These are phyloP conservation scores for Papiliotrema terrestris DNA, from an alignment of 1,284 basidiomycete species.

Conservation along the genomic window DNA sequence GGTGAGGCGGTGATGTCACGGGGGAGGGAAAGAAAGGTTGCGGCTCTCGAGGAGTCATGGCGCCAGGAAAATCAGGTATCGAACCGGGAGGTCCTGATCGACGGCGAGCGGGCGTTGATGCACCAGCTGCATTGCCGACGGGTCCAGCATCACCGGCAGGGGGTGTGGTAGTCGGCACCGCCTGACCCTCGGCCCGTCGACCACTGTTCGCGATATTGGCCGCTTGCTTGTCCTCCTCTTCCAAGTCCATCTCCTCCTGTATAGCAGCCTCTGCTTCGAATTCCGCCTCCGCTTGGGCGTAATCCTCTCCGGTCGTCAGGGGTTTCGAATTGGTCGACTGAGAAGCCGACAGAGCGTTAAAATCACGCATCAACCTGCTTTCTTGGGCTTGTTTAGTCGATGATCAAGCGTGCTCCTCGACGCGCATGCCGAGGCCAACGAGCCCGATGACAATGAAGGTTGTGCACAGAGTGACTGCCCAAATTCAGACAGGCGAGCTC, in stretches of 20 bases:
- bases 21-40: conserved; percentile 28
- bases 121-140: too few species aligned
- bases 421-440: too few species aligned
- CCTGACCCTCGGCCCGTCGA: too few species aligned
- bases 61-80: conserved; percentile 29
- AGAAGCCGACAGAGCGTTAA: background rate
- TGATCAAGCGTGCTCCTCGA: too few species aligned
- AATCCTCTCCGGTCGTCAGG: background rate
- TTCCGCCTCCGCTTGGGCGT: background rate
- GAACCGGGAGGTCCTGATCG: conserved; percentile 17
- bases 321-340: background rate
- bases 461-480: too few species aligned
- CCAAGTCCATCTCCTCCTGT: too few species aligned
- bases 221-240: too few species aligned
- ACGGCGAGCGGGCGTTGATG: conserved; percentile 2
- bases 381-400: background rate
- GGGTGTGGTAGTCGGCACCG: too few species aligned
- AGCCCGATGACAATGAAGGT: too few species aligned
- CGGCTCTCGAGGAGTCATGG: conserved; percentile 19
- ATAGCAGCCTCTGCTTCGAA: background rate
- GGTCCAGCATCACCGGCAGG: too few species aligned
- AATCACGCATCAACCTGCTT: background rate
- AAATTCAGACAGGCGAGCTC: too few species aligned
- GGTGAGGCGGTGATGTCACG: conserved; percentile 13
- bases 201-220: too few species aligned